A percentile compares a stretch with the other conserved stretches of the same genome.
Conservation (phyloP, 768 basidiomycete species). For the Suillus sp. region DNA sequence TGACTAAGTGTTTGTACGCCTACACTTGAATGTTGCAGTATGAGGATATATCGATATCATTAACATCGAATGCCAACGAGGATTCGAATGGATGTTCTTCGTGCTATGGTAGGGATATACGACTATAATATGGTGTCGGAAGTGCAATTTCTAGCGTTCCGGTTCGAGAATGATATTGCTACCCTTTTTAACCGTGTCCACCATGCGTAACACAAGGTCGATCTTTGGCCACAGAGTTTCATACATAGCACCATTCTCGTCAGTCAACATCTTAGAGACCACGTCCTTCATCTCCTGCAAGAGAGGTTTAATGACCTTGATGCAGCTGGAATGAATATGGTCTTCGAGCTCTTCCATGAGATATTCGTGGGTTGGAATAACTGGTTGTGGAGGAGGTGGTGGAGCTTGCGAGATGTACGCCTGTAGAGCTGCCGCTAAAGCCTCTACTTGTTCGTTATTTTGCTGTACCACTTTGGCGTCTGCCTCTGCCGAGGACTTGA, state of each 20-base stretch:
- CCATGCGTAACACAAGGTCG: conserved; percentile 30
- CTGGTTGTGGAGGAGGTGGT: conserved; percentile 10
- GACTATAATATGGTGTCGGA: neutral
- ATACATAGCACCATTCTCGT: conserved; percentile 25
- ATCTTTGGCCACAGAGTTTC: conserved; percentile 31
- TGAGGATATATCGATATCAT: conserved; percentile 19
- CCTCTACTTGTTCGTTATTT: conserved; percentile 29
- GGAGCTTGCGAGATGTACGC: conserved; percentile 35
- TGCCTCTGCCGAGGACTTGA: conserved; percentile 19
- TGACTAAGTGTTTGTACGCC: conserved; percentile 42
- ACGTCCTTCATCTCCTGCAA: conserved; percentile 28
- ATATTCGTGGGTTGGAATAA: conserved; percentile 33
- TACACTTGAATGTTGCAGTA: conserved; percentile 17
- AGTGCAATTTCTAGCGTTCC: neutral
- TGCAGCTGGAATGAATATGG: conserved; percentile 28
- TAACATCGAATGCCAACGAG: conserved; percentile 1
- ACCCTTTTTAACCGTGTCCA: conserved; percentile 28
- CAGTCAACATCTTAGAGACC: conserved; percentile 25
- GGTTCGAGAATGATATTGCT: neutral
- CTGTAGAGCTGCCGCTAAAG: conserved; percentile 32
- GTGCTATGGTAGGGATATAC: neutral
- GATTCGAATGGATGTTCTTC: neutral
- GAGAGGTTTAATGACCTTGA: conserved; percentile 24
- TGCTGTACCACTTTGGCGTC: conserved; percentile 21
- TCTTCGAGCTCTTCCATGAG: conserved; percentile 30